Conservation (phyloP, 2,329 filamentous ascomycete species). For the Dactylella cylindrospora region DNA sequence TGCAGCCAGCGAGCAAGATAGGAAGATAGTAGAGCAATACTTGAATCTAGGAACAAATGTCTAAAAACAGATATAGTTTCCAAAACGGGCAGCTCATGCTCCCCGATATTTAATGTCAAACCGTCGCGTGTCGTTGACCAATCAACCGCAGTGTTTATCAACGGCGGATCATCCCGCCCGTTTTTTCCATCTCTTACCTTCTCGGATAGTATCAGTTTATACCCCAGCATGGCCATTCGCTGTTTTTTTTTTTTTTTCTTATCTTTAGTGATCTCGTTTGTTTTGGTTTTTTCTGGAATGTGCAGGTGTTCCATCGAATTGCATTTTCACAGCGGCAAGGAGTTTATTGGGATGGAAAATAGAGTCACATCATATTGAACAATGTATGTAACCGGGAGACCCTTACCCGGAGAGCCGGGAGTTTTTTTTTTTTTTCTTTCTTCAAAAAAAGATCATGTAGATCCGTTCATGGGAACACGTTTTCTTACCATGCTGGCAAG, state of each 20-base stretch:
- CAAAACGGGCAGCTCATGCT: not conserved
- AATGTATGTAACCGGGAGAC: no score
- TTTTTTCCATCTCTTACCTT: not conserved
- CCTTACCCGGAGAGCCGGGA: no score
- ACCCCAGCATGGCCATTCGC: constrained; percentile 29
- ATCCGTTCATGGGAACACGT: no score
- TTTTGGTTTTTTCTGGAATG: constrained; percentile 19
- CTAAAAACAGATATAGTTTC: constrained; percentile 6
- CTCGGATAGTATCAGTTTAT: constrained; percentile 36
- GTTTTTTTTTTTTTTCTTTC: no score
- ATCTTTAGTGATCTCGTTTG: not conserved
- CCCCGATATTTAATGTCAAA: constrained; percentile 7
- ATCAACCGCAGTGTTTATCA: constrained; percentile 12
- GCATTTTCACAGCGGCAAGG: constrained; percentile 21
- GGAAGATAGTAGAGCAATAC: constrained; percentile 29
- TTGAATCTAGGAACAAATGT: constrained; percentile 32
- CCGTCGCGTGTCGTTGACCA: no score
- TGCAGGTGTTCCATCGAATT: no score
- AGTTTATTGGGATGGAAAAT: constrained; percentile 27
- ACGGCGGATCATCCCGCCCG: constrained; percentile 2
- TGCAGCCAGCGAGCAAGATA: constrained; percentile 35
- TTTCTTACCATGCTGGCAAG: no score
- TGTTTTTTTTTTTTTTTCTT: constrained; percentile 3
- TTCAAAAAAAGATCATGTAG: no score
- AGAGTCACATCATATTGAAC: constrained; percentile 15